Evolutionary conservation across 2,329 filamentous ascomycete genomes (phyloP).

Genomic region (Fusarium nanum): DNA sequence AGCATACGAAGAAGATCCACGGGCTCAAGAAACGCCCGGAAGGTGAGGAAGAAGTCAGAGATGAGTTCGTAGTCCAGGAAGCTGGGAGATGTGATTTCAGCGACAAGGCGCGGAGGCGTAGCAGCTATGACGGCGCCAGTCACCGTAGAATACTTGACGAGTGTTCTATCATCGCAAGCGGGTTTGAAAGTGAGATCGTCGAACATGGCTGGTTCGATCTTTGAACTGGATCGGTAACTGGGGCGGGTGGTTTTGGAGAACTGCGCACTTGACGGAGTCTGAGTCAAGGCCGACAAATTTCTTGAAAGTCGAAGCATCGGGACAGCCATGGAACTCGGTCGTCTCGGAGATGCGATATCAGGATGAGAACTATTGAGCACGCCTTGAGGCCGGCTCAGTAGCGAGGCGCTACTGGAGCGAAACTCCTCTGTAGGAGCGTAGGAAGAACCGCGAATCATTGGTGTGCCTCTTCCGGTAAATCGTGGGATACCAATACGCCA

Average conservation of each 20-base stretch:
- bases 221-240: constrained; percentile 62
- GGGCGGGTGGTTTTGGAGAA: constrained; percentile 57
- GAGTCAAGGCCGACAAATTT: constrained; percentile 38
- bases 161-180: constrained; percentile 77
- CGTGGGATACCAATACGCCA: constrained; percentile 85
- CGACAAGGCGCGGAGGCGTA: constrained; percentile 89
- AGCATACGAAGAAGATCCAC: constrained; percentile 84
- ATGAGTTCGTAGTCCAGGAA: constrained; percentile 97
- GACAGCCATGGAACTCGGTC: constrained; percentile 54
- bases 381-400: constrained; percentile 54
- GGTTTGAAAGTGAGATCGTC: constrained; percentile 84
- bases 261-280: constrained; percentile 53
- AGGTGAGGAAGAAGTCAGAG: constrained; percentile 98
- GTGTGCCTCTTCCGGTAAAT: constrained; percentile 81
- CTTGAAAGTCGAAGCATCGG: constrained; percentile 51
- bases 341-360: constrained; percentile 47
- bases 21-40: constrained; percentile 84
- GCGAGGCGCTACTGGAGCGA: constrained; percentile 69
- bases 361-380: constrained; percentile 42
- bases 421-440: constrained; percentile 81
- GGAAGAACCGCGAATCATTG: constrained; percentile 82
- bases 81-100: constrained; percentile 94
- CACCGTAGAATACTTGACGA: constrained; percentile 82
- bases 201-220: constrained; percentile 81
- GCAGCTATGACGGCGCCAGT: constrained; percentile 85